phyloP scores from a whole-genome alignment of 2,329 filamentous ascomycete species.

The Diaporthe sp. region DNA sequence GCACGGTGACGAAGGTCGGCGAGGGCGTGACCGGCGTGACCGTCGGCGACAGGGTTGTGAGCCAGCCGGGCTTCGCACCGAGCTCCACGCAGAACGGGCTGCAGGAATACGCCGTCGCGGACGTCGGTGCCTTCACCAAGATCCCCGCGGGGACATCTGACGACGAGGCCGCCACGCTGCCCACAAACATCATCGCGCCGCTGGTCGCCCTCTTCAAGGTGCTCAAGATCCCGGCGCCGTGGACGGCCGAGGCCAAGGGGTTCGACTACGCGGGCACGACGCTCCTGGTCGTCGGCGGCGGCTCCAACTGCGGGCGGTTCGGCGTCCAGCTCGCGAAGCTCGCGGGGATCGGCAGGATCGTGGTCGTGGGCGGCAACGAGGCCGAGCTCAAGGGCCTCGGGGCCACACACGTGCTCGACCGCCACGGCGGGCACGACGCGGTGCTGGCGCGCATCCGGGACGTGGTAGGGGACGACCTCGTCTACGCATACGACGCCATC shows the following conservation, averaged over 20 bases:
- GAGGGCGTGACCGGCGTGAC: constrained; percentile 45
- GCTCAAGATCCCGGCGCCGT: constrained; percentile 49
- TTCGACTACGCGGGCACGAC: constrained; percentile 46
- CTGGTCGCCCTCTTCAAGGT: constrained; percentile 53
- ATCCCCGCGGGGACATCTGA: constrained; percentile 52
- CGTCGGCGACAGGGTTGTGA: constrained; percentile 52
- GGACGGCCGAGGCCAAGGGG: constrained; percentile 40
- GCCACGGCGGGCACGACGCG: constrained; percentile 51
- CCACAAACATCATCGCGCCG: constrained; percentile 53
- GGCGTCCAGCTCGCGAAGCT: constrained; percentile 52
- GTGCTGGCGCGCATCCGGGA: constrained; percentile 50
- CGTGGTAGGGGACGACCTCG: constrained; percentile 55
- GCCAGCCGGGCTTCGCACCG: constrained; percentile 43
- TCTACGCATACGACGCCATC: constrained; percentile 55
- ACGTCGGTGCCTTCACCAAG: constrained; percentile 48
- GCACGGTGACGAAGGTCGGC: constrained; percentile 49
- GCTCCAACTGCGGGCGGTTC: constrained; percentile 52
- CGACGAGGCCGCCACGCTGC: constrained; percentile 54
- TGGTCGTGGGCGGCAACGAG: constrained; percentile 53
- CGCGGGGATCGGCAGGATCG: constrained; percentile 55
- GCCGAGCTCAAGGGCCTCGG: constrained; percentile 51
- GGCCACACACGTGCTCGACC: constrained; percentile 58
- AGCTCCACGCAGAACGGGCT: constrained; percentile 47
- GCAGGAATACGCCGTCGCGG: constrained; percentile 55
- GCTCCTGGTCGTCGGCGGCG: constrained; percentile 53